Evolutionary conservation across 352 stramenopile species (phyloP).

Genomic region (Thraustotheca clavata): DNA sequence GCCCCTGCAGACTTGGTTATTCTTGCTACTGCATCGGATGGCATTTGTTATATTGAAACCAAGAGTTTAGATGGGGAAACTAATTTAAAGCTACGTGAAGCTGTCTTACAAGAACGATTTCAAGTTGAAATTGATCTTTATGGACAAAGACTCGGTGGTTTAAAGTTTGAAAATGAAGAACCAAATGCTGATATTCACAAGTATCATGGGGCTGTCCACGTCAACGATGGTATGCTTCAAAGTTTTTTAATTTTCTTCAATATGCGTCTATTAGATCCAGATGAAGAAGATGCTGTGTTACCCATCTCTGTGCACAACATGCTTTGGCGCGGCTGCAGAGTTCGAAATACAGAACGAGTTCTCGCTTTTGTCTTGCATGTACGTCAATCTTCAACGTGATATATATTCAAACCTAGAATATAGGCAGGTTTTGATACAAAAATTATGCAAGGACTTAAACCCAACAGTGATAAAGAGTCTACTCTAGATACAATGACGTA

Average conservation of each 20-base stretch:
- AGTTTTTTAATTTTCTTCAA: neutral
- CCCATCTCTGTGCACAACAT: constrained; percentile 82
- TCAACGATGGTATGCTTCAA: constrained; percentile 27
- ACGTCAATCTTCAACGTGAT: neutral
- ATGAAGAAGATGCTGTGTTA: constrained; percentile 28
- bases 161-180: constrained; percentile 66
- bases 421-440: constrained; percentile 87
- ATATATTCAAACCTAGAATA: constrained; percentile 22
- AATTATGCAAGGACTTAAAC: constrained; percentile 49
- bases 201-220: constrained; percentile 62
- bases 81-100: constrained; percentile 78
- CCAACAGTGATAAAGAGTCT: constrained; percentile 48
- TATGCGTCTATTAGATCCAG: neutral
- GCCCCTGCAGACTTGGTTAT: constrained; percentile 74
- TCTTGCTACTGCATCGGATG: constrained; percentile 49
- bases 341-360: constrained; percentile 84
- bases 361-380: constrained; percentile 89
- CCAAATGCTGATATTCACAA: constrained; percentile 76
- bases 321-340: constrained; percentile 80
- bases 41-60: constrained; percentile 83
- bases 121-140: constrained; percentile 47
- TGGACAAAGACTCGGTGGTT: constrained; percentile 46
- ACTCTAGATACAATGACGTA: constrained; percentile 78
- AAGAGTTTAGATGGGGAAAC: constrained; percentile 85
- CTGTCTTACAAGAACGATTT: constrained; percentile 48